Evolutionary conservation across 257 asterid genomes (phyloP).

Genomic region (Striga asiatica): DNA sequence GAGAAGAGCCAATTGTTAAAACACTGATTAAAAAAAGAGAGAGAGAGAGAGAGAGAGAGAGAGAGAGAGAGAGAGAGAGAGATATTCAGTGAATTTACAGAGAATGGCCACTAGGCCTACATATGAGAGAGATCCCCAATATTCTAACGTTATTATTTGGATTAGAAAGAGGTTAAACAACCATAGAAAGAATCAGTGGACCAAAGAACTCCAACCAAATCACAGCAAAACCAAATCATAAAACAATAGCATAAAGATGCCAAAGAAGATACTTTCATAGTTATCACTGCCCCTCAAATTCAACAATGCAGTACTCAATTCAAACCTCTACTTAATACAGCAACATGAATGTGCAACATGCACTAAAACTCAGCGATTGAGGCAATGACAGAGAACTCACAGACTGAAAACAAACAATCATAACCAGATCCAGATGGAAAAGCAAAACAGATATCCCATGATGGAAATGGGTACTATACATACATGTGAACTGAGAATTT

Average conservation of each 20-base stretch:
- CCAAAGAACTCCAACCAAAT: background rate
- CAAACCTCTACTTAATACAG: background rate
- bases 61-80: too few species aligned
- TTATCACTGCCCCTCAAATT: background rate
- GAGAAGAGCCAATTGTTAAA: background rate
- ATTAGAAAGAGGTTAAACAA: background rate
- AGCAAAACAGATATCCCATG: background rate
- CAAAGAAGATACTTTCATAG: background rate
- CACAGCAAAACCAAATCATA: background rate
- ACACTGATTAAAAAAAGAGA: background rate
- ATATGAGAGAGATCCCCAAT: slow-evolving; percentile 1
- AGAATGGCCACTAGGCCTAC: background rate
- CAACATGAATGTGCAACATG: slow-evolving; percentile 1
- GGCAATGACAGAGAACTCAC: background rate
- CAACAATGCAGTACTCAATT: background rate
- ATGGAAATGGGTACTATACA: too few species aligned
- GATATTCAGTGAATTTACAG: background rate
- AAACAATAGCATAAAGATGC: background rate
- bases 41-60: too few species aligned
- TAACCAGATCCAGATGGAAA: too few species aligned
- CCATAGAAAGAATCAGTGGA: background rate
- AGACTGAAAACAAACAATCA: background rate
- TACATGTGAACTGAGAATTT: background rate
- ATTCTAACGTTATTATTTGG: background rate
- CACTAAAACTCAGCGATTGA: too few species aligned